Base-by-base conservation (phyloP, 192 early-diverging fungal species). In the Pilaira anomala region DNA sequence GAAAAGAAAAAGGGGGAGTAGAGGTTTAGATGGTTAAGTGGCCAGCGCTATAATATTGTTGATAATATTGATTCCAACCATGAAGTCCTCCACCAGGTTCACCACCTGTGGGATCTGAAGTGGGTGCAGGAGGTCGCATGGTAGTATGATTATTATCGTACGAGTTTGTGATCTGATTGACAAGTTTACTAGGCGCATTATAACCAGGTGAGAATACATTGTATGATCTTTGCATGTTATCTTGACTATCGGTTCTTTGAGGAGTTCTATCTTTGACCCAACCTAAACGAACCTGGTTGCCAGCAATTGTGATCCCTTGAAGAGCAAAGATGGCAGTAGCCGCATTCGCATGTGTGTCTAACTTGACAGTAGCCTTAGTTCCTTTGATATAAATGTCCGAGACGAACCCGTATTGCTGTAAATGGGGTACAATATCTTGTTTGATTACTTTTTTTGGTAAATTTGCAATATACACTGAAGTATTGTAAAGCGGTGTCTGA, bases 281-380 rank as follows among this genome's bases (percentile, higher is more conserved):
- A 5, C 41, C 28, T 8, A 72, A 30, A 2, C 40, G 87, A 54
- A 87, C 69, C 26, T 86, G 78, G 30, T 92, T 85, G 25, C 88
- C 90, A 52, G 89, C 85, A 50, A 96, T 73, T 29, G 66, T 61
- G 14, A 80, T 75, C 24, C 92, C 91, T 70, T 93, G 83, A 54
- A 94, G 73, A 52, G 85, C 78, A 56, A 88, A 86, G 67, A 96
- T 96, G 11, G 93, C 92, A 68, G 81, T 84, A 3, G 93, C 87
- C 0, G 94, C 94, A 76, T 88, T 88, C 65, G 93, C 91, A 71
- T 96, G 94, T 6, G 92, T 83, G 73, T 94, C 93, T 63, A 96
- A 63, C 58, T 80, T 54, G 64, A 95, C 81, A 68, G 93, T 93
- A 0, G 88, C 93, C 16, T 55, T 55, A 67, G 85, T 93, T 8